Conservation (phyloP, 192 early-diverging fungal species). For the Radiomyces spectabilis region DNA sequence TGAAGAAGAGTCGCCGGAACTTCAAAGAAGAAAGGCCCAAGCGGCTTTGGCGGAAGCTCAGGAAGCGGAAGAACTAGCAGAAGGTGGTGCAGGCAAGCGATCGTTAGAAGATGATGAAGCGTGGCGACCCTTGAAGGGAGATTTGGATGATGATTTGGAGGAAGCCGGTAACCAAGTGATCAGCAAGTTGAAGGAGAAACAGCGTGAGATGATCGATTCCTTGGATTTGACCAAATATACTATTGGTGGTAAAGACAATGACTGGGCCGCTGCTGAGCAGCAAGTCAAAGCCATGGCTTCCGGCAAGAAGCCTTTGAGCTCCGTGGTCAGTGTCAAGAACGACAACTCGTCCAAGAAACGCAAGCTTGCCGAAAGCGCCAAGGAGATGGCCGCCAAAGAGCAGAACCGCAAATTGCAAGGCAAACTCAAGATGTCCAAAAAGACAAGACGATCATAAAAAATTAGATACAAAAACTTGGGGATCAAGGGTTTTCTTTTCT, state of each 20-base stretch:
- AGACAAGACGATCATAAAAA: constrained; percentile 26
- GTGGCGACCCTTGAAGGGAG: constrained; percentile 79
- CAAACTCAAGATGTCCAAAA: constrained; percentile 30
- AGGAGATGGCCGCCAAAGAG: constrained; percentile 39
- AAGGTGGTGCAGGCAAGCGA: constrained; percentile 22
- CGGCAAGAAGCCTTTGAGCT: constrained; percentile 45
- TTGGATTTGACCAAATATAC: constrained; percentile 70
- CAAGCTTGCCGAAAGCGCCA: constrained; percentile 35
- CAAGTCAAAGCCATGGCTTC: constrained; percentile 39
- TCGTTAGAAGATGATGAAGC: constrained; percentile 62
- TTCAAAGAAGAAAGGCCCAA: constrained; percentile 8
- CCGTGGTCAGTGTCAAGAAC: constrained; percentile 72
- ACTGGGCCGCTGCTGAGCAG: constrained; percentile 63
- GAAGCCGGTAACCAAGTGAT: constrained; percentile 75
- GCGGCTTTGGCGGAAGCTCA: too few relatives aligned
- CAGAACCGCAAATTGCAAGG: constrained; percentile 16
- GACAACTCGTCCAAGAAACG: constrained; percentile 51
- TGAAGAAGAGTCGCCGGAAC: constrained; percentile 24
- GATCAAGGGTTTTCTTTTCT: too few relatives aligned
- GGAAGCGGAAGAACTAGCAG: too few relatives aligned
- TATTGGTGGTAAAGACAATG: constrained; percentile 61
- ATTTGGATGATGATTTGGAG: constrained; percentile 78
- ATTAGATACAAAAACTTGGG: too few relatives aligned
- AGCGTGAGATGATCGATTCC: constrained; percentile 71
- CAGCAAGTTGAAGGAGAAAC: constrained; percentile 56